A percentile compares a stretch with the other conserved stretches of the same genome.
These are phyloP conservation scores for Pseudocercospora vitis DNA, from an alignment of 2,329 filamentous ascomycete species.

Conservation along the genomic window DNA sequence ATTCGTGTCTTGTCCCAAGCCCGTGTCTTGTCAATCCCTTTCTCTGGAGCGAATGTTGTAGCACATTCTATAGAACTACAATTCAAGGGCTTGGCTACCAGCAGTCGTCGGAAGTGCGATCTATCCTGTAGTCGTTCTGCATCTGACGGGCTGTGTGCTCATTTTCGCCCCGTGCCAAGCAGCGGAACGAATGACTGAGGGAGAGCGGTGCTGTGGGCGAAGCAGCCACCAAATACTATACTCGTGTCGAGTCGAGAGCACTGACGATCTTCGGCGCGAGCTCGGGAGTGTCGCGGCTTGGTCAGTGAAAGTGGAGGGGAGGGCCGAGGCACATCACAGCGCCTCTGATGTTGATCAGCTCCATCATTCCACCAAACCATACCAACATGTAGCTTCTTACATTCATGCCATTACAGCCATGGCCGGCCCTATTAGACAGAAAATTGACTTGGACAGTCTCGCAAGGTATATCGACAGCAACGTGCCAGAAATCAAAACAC, in stretches of 20 bases:
- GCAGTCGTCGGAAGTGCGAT: too few species aligned
- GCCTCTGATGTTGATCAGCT: not conserved
- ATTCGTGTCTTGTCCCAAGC: too few species aligned
- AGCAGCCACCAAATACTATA: too few species aligned
- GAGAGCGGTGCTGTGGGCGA: not conserved
- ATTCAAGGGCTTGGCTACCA: too few species aligned
- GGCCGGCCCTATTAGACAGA: slow-evolving; percentile 87
- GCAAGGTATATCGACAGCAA: slow-evolving; percentile 74
- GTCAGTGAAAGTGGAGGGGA: not conserved
- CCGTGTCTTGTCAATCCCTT: too few species aligned
- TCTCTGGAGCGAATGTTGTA: too few species aligned
- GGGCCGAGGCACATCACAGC: slow-evolving; percentile 1
- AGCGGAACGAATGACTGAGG: too few species aligned
- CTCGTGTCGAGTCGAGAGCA: slow-evolving; percentile 5
- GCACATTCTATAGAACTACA: too few species aligned
- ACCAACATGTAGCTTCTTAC: slow-evolving; percentile 14
- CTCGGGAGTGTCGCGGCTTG: slow-evolving; percentile 3
- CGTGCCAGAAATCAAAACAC: slow-evolving; percentile 80
- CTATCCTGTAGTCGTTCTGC: too few species aligned
- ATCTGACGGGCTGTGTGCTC: too few species aligned
- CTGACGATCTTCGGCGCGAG: not conserved
- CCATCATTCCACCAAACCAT: not conserved
- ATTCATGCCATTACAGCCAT: slow-evolving; percentile 46
- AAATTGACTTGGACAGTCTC: slow-evolving; percentile 78
- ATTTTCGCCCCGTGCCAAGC: too few species aligned